These are phyloP conservation scores for Acanthamoeba castellanii DNA, from an alignment of 208 protist species.

Conservation along the genomic window DNA sequence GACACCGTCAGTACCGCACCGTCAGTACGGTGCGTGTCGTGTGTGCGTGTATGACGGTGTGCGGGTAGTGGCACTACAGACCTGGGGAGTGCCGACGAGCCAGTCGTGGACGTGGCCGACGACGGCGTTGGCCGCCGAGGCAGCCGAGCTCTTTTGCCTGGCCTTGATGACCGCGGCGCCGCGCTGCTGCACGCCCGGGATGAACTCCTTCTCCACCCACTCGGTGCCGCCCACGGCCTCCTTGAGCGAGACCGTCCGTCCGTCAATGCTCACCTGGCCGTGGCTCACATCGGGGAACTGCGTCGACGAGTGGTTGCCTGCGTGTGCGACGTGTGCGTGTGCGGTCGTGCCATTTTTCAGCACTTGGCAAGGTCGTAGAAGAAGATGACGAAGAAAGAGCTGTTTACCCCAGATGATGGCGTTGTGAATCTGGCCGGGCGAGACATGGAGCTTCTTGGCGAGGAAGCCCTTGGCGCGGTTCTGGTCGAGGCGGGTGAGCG, in stretches of 20 bases:
- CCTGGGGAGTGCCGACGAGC: conserved; percentile 86
- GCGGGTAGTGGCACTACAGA: background rate
- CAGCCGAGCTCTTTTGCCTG: conserved; percentile 92
- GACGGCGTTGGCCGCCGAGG: conserved; percentile 95
- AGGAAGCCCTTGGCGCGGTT: conserved; percentile 94
- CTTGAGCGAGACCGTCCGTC: conserved; percentile 81
- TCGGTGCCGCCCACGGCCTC: conserved; percentile 90
- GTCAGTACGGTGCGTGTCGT: conserved; percentile 9
- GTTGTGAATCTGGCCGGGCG: background rate
- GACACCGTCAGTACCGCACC: background rate
- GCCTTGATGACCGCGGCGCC: conserved; percentile 95
- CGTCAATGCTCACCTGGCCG: conserved; percentile 85
- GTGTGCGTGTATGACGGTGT: background rate
- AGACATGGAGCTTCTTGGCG: conserved; percentile 86
- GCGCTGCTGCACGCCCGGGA: conserved; percentile 93
- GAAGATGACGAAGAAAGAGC: background rate
- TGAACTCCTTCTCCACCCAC: conserved; percentile 90
- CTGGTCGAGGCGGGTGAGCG: conserved; percentile 98
- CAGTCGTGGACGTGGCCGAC: conserved; percentile 90
- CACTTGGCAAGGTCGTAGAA: background rate
- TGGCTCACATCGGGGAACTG: conserved; percentile 95
- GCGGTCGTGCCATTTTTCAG: background rate
- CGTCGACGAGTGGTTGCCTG: conserved; percentile 97
- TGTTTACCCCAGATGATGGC: conserved; percentile 49
- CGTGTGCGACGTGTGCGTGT: conserved; percentile 80